A percentile compares a stretch with the other conserved stretches of the same genome.
These are phyloP conservation scores for Leishmania tarentolae DNA, from an alignment of 208 protist species.

Conservation along the genomic window DNA sequence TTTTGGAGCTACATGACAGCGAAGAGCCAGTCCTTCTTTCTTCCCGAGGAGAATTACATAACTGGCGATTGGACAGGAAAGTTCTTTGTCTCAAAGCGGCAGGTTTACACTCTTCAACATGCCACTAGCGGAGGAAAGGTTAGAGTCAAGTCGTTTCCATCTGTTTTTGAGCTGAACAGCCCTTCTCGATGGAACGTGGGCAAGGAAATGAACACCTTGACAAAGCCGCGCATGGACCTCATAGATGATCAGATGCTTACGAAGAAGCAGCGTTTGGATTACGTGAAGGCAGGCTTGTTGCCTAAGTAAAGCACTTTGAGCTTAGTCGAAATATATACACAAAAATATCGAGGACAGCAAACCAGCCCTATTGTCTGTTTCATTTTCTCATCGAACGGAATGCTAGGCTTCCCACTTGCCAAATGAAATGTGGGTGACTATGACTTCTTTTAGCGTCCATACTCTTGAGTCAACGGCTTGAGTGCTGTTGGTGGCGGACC, in stretches of 20 bases:
- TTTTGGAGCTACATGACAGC: constrained; percentile 90
- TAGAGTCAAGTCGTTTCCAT: constrained; percentile 88
- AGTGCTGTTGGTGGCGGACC: not conserved
- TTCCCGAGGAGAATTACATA: constrained; percentile 92
- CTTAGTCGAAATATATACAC: not conserved
- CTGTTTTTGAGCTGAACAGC: constrained; percentile 83
- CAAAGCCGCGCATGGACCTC: constrained; percentile 87
- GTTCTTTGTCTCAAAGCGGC: constrained; percentile 88
- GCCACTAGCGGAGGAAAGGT: constrained; percentile 83
- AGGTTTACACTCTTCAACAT: constrained; percentile 92
- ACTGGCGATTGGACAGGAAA: constrained; percentile 92
- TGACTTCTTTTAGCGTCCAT: not conserved
- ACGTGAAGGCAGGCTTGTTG: constrained; percentile 85
- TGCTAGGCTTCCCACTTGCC: not conserved
- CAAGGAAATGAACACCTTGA: constrained; percentile 86
- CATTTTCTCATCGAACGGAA: not conserved
- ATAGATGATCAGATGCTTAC: constrained; percentile 93
- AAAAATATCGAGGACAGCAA: not conserved
- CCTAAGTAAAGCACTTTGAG: constrained; percentile 59
- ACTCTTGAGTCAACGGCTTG: not conserved
- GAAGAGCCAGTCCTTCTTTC: constrained; percentile 76
- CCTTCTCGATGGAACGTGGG: constrained; percentile 91
- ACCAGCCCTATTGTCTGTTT: not conserved
- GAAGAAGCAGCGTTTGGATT: constrained; percentile 90
- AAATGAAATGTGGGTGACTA: not conserved